phyloP scores from a whole-genome alignment of 2,329 filamentous ascomycete genomes.

The Hypoxylon rubiginosum region DNA sequence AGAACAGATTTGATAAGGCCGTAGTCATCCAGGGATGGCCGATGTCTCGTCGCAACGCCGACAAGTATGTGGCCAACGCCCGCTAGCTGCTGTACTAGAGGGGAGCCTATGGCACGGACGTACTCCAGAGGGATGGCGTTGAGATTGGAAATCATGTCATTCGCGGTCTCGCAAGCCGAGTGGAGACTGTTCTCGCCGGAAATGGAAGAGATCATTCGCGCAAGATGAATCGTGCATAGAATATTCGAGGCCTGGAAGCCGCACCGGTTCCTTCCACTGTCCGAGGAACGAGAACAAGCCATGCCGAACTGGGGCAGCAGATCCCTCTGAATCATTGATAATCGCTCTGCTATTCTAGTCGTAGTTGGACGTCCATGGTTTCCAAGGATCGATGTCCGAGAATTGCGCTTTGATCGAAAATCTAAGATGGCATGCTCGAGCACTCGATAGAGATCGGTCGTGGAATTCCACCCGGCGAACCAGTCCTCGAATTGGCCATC shows the following conservation, averaged over 20 bases:
- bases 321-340: not conserved
- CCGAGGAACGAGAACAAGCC: not conserved
- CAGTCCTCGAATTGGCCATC: slow-evolving; percentile 7
- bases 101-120: not conserved
- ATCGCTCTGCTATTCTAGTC: not conserved
- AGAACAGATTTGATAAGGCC: not conserved
- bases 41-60: not conserved
- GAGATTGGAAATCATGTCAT: slow-evolving; percentile 1
- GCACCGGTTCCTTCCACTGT: not conserved
- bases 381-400: not conserved
- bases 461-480: not conserved
- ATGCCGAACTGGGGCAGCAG: slow-evolving; percentile 1
- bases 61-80: slow-evolving; percentile 1
- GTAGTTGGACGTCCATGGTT: not conserved
- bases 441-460: not conserved
- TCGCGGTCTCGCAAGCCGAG: slow-evolving; percentile 1
- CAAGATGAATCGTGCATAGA: not conserved
- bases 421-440: not conserved
- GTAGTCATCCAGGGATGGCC: not conserved
- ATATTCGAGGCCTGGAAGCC: slow-evolving; percentile 3
- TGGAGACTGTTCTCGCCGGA: not conserved
- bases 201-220: slow-evolving; percentile 1
- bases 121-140: not conserved
- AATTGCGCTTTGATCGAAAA: not conserved
- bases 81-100: not conserved